A percentile compares a stretch with the other conserved stretches of the same genome.
Evolutionary conservation across 2,329 filamentous ascomycete genomes (phyloP).

Genomic region (Calonectria pauciramosa): DNA sequence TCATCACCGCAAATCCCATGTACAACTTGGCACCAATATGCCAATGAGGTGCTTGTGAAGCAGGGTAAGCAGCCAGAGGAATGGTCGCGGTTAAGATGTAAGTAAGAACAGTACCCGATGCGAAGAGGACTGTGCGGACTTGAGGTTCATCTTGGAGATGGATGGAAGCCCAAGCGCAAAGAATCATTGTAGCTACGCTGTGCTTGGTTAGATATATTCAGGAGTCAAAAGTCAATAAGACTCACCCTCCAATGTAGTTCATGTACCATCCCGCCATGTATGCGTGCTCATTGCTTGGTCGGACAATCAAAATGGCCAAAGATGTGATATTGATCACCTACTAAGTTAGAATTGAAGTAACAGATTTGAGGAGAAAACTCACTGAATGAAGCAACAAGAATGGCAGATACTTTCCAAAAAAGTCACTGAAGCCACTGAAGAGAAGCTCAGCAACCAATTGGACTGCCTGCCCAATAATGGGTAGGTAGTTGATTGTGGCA

Average conservation of each 20-base stretch:
- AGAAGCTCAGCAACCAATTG: conserved; percentile 23
- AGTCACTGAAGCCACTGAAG: conserved; percentile 22
- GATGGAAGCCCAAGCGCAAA: conserved; percentile 25
- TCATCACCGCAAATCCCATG: conserved; percentile 15
- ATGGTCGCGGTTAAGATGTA: conserved; percentile 18
- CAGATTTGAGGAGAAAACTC: background rate
- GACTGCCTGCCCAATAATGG: conserved; percentile 19
- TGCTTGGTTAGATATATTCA: background rate
- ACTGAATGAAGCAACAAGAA: conserved; percentile 26
- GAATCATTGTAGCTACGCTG: conserved; percentile 22
- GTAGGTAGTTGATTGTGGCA: conserved; percentile 26
- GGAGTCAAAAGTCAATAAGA: background rate
- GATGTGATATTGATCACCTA: conserved; percentile 29
- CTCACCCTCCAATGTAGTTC: conserved; percentile 28
- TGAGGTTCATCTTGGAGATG: conserved; percentile 18
- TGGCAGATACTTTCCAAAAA: conserved; percentile 17
- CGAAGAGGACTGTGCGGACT: conserved; percentile 25
- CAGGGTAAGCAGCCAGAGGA: conserved; percentile 20
- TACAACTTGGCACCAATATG: conserved; percentile 23
- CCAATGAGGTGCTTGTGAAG: conserved; percentile 21
- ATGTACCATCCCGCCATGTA: conserved; percentile 29
- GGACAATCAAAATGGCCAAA: conserved; percentile 23
- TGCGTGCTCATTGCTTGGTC: conserved; percentile 10
- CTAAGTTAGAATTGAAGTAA: background rate
- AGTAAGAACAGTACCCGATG: conserved; percentile 14